Evolutionary conservation across 2,329 filamentous ascomycete genomes (phyloP), one percentile per base, ranked within the genome.

Genomic region (Diaporthe amygdali): DNA sequence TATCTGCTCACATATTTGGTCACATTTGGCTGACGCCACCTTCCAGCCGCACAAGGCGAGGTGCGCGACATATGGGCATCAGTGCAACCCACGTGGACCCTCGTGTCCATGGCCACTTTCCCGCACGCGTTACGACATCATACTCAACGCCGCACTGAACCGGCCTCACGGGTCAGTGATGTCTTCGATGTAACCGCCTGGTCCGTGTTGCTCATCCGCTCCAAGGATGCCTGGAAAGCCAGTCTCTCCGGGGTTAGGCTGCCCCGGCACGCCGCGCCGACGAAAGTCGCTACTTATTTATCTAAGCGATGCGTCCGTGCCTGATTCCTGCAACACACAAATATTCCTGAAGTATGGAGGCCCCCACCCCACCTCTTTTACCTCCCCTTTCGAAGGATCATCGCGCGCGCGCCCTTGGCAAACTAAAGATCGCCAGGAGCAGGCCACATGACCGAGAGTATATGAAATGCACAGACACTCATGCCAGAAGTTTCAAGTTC

Each of bases 321-420:
- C 56, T 46, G 25, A 10, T 7, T 34, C 15, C 25, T 63, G 39
- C 56, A n/a, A 22, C 20, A 47, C 39, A 46, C 27, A 15, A 17
- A 15, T n/a, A 32, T 17, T 46, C 17, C 25, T 12, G 17, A 41
- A 10, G 22, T 15, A 9, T 22, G 56, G n/a, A n/a, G n/a, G 2
- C 37, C 37, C 37, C 10, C 10, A 3, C 10, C 37, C 10, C 10
- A 6, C 25, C 25, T 5, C 34, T 27, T 1, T 3, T 32, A 30
- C 52, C 10, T n/a, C 37, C 39, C 2, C 9, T 20, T 34, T 7
- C 15, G 41, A 14, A 12, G 59, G 59, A 63, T 63, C 41, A 46
- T 47, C 59, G 59, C 20, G 59, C n/a, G n/a, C 59, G 59, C 59
- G 41, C 59, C 30, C 41, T 63, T 47, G 59, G 59, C 41, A 63